Conservation (phyloP, 331 rosid species). For the Acacia pycnantha region DNA sequence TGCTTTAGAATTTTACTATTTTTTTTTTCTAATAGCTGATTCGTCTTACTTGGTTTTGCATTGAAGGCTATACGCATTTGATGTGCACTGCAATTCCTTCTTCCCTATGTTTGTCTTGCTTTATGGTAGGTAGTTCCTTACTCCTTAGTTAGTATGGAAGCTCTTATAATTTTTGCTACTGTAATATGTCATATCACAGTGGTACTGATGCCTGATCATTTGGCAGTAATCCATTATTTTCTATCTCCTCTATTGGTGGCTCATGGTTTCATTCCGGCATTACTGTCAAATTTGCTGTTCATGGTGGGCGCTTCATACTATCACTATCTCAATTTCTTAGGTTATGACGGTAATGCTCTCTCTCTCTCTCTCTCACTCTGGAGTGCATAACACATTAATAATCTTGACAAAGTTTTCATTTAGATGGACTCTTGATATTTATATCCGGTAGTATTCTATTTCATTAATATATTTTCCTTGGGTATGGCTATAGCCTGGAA, state of each 20-base stretch:
- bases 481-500: conserved; percentile 14
- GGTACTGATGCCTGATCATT: conserved; percentile 42
- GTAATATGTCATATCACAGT: conserved; percentile 14
- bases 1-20: conserved; percentile 15
- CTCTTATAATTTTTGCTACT: conserved; percentile 19
- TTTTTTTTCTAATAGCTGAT: conserved; percentile 35
- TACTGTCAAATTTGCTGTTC: conserved; percentile 92
- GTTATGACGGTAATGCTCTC: conserved; percentile 80
- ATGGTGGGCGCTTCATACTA: conserved; percentile 95
- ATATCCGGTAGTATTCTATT: background rate
- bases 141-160: conserved; percentile 8
- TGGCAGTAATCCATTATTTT: conserved; percentile 95
- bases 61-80: conserved; percentile 95
- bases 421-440: conserved; percentile 1
- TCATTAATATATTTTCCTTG: conserved; percentile 9
- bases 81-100: conserved; percentile 99
- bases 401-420: background rate
- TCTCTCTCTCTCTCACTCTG: background rate
- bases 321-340: conserved; percentile 97
- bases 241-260: conserved; percentile 92
- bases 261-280: conserved; percentile 87
- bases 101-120: conserved; percentile 96
- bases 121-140: conserved; percentile 83
- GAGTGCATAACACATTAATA: background rate
- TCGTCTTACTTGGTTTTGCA: conserved; percentile 24